These are phyloP conservation scores for Thalassiosira hispida DNA, from an alignment of 352 stramenopile species.

Conservation along the genomic window DNA sequence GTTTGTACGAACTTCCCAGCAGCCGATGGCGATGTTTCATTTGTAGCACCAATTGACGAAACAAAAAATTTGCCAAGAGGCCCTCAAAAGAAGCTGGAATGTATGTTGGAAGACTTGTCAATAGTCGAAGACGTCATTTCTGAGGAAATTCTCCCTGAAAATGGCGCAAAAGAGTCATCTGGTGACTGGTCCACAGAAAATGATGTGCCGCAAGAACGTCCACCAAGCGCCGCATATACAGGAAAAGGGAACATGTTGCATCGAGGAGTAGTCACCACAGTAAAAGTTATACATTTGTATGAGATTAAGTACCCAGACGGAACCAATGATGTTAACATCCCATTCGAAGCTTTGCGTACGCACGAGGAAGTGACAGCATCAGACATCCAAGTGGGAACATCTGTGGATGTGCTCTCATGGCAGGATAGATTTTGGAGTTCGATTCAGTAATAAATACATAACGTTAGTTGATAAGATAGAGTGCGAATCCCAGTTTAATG, in stretches of 20 bases:
- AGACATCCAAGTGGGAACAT: constrained; percentile 20
- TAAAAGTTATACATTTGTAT: constrained; percentile 37
- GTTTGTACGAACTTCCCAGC: background rate
- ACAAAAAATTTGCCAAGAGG: too few relatives aligned
- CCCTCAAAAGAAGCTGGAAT: too few relatives aligned
- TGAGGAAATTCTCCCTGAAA: too few relatives aligned
- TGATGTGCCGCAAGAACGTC: background rate
- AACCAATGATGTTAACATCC: constrained; percentile 32
- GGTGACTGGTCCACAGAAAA: background rate
- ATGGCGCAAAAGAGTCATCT: too few relatives aligned
- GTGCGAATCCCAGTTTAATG: too few relatives aligned
- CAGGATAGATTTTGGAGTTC: constrained; percentile 19
- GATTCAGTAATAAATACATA: too few relatives aligned
- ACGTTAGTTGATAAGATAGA: too few relatives aligned
- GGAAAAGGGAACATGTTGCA: constrained; percentile 35
- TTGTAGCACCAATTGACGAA: constrained; percentile 7
- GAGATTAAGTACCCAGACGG: constrained; percentile 27
- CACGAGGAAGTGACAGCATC: background rate
- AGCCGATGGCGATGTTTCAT: constrained; percentile 16
- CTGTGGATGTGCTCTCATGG: constrained; percentile 35
- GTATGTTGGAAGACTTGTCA: too few relatives aligned
- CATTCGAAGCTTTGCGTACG: constrained; percentile 15
- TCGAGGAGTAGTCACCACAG: constrained; percentile 26
- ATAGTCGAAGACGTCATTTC: too few relatives aligned
- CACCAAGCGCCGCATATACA: background rate